phyloP scores from a whole-genome alignment of 164 flowering plant species.

The Protea cynaroides region DNA sequence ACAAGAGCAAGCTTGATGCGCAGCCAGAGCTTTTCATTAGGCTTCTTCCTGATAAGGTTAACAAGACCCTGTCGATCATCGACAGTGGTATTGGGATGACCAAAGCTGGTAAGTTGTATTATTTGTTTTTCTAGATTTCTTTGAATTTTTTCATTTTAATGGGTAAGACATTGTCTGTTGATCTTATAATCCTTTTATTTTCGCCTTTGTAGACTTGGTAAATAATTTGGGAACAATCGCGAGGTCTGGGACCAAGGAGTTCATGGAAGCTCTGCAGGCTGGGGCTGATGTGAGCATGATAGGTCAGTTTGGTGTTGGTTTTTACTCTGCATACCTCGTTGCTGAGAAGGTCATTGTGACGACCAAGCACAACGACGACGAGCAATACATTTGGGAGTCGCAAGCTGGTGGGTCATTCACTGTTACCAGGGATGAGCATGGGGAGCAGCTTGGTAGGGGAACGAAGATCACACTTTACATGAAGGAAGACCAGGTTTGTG shows the following conservation, averaged over 20 bases:
- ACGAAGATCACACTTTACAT: conserved; percentile 52
- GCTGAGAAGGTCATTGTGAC: conserved; percentile 58
- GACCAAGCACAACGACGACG: conserved; percentile 59
- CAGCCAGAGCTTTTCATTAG: conserved; percentile 45
- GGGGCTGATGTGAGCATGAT: conserved; percentile 68
- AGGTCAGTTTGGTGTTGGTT: conserved; percentile 51
- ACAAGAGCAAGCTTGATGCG: conserved; percentile 38
- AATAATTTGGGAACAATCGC: conserved; percentile 62
- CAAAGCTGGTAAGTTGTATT: conserved; percentile 17
- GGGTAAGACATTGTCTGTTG: too few species aligned
- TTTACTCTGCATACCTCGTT: conserved; percentile 48
- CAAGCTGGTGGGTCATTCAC: conserved; percentile 57
- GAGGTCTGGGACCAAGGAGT: conserved; percentile 57
- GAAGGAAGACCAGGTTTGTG: conserved; percentile 49
- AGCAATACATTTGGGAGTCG: conserved; percentile 54
- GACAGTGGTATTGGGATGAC: conserved; percentile 36
- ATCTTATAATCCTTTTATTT: too few species aligned
- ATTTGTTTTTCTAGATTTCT: too few species aligned
- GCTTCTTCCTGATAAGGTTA: conserved; percentile 38
- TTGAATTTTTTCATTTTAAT: too few species aligned
- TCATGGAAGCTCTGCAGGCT: conserved; percentile 54
- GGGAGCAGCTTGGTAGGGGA: conserved; percentile 48
- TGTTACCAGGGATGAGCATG: conserved; percentile 33
- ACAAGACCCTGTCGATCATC: conserved; percentile 33
- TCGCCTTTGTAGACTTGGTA: conserved; percentile 34